A percentile compares a stretch with the other conserved stretches of the same genome.
These are phyloP conservation scores for Megacollybia marginata DNA, from an alignment of 768 basidiomycete species.

Conservation along the genomic window DNA sequence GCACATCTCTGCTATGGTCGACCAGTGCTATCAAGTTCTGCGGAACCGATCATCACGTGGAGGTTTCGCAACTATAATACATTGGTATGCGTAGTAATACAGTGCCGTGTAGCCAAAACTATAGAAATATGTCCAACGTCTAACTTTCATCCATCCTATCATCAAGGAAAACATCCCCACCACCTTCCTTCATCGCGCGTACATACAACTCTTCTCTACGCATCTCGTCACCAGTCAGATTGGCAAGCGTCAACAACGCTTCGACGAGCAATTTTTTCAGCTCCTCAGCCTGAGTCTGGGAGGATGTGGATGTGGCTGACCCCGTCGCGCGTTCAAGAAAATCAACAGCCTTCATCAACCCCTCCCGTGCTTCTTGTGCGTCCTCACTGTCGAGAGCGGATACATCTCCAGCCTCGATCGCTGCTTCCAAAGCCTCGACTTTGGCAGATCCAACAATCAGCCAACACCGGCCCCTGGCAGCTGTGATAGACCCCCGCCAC, in stretches of 20 bases:
- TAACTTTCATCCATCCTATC: slow-evolving; percentile 1
- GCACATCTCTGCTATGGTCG: no score
- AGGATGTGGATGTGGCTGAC: neutral
- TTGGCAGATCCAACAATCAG: slow-evolving; percentile 48
- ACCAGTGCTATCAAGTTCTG: no score
- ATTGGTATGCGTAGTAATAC: no score
- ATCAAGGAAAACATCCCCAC: slow-evolving; percentile 26
- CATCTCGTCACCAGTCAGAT: slow-evolving; percentile 41
- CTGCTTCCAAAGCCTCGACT: slow-evolving; percentile 40
- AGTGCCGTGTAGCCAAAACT: no score
- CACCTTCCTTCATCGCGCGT: slow-evolving; percentile 42
- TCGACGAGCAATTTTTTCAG: slow-evolving; percentile 34
- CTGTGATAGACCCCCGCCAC: slow-evolving; percentile 38
- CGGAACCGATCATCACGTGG: no score
- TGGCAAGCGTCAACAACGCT: slow-evolving; percentile 52
- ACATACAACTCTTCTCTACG: slow-evolving; percentile 45
- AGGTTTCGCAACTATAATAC: no score
- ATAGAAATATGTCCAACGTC: no score
- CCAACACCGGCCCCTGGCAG: slow-evolving; percentile 47
- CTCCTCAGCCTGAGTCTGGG: neutral
- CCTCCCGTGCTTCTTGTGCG: slow-evolving; percentile 50
- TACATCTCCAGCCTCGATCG: slow-evolving; percentile 36
- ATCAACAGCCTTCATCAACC: slow-evolving; percentile 34
- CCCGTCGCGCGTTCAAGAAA: slow-evolving; percentile 28
- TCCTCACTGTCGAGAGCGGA: slow-evolving; percentile 35